Base-by-base conservation (phyloP, 2,329 filamentous ascomycete genomes). In the Coleophoma cylindrospora region DNA sequence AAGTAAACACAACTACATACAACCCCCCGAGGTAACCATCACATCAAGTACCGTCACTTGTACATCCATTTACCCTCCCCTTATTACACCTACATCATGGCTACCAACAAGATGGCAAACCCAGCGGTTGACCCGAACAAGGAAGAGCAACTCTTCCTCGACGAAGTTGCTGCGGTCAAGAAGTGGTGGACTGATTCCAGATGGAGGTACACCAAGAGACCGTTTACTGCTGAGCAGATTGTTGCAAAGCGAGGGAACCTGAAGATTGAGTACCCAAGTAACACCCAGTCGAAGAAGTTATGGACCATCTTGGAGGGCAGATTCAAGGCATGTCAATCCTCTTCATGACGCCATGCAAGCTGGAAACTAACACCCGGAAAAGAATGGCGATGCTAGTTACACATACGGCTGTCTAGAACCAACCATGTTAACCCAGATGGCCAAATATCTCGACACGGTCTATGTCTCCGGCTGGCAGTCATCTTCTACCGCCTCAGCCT, bases 381-480 rank as follows among this genome's bases (percentile, higher is more conserved):
- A 95, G 89, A 87, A 80, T 65, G 83, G 83, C 63, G 87, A 94
- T 65, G 89, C 89, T 44, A 95, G 89, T 72, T 95, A 86, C 75
- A 99, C 94, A 51, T 99, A 96, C 67, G 94, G 94, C 64, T 97
- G 94, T 73, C 79, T 99, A 57, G 94, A 99, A 67, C 94, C 94
- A 11, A 96, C 95, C 50, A 96, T 96, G 89, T 81, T 99, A 68
- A 97, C 94, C 27, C 94, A 99, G 71, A 99, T 99, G 94, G 92
- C 92, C 63, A 96, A 97, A 73, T 97, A 95, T 70, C 80, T 99
- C 55, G 94, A 99, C 67, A 99, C 94, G 34, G 89, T 99, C 68
- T 99, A 99, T 70, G 94, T 99, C 55, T 97, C 94, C 49, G 94
- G 94, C 57, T 99, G 94, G 94, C 94, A 99, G 73, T 96, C 89